phyloP scores from a whole-genome alignment of 1,284 basidiomycete genomes.

The Porodaedalea pini region DNA sequence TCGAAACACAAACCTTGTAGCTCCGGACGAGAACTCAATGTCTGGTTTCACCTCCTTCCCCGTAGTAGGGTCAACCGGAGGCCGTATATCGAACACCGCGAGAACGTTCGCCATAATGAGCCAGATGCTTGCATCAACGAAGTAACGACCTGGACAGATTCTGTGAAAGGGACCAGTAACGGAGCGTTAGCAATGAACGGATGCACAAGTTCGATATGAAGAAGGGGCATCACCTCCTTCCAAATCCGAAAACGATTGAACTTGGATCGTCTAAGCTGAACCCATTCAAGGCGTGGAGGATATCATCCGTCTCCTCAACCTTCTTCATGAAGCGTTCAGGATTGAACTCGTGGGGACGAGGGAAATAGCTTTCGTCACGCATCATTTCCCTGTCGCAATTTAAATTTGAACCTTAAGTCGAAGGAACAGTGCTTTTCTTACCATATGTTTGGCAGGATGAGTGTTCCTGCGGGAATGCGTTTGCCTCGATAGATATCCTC shows the following conservation, averaged over 20 bases:
- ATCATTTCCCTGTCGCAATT: slow-evolving; percentile 20
- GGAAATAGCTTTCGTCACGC: slow-evolving; percentile 15
- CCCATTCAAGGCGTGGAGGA: not conserved
- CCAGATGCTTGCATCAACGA: slow-evolving; percentile 21
- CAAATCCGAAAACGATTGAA: slow-evolving; percentile 8
- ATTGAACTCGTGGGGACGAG: slow-evolving; percentile 2
- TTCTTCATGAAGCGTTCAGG: slow-evolving; percentile 17
- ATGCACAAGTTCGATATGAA: too few relatives aligned
- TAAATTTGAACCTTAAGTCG: too few relatives aligned
- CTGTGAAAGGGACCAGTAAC: too few relatives aligned
- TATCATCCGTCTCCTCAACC: not conserved
- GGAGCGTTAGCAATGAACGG: too few relatives aligned
- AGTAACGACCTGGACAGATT: slow-evolving; percentile 23
- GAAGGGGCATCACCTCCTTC: slow-evolving; percentile 36
- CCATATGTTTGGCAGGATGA: slow-evolving; percentile 20
- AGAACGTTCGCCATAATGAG: slow-evolving; percentile 23
- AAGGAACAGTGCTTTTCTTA: not conserved
- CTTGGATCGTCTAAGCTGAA: slow-evolving; percentile 3
- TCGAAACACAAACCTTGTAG: not conserved
- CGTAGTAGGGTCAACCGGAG: not conserved
- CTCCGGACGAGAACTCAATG: slow-evolving; percentile 4
- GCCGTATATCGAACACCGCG: slow-evolving; percentile 23
- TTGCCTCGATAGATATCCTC: slow-evolving; percentile 16
- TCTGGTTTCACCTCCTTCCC: not conserved
- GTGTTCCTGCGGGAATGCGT: slow-evolving; percentile 15